phyloP scores from a whole-genome alignment of 345 rosid species.

The Dipteronia sinensis region DNA sequence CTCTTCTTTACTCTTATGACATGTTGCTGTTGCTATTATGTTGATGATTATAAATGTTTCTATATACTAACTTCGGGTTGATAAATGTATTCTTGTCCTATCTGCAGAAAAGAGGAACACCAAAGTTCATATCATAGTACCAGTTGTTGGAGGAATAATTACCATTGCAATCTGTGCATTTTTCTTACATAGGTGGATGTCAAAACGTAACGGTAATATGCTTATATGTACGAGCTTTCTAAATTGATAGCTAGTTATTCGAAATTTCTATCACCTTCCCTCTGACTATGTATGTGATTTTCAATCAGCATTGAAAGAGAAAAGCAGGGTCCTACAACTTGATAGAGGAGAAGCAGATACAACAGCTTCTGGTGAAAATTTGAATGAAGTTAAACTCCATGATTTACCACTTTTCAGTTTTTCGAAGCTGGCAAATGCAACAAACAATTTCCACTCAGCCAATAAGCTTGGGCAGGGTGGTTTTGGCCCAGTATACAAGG shows the following conservation, averaged over 20 bases:
- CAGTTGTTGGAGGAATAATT: not conserved
- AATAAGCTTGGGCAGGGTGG: slow-evolving; percentile 46
- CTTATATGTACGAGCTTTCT: not conserved
- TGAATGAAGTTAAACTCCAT: slow-evolving; percentile 13
- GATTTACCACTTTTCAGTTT: slow-evolving; percentile 32
- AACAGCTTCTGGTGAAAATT: not conserved
- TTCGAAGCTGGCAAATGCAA: slow-evolving; percentile 27
- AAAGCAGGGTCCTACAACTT: not conserved
- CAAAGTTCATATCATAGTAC: not conserved
- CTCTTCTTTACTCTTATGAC: no score
- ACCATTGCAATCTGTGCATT: not conserved
- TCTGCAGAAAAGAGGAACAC: not conserved
- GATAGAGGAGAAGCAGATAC: not conserved
- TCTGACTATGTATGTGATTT: not conserved
- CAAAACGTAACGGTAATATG: slow-evolving; percentile 2
- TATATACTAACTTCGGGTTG: not conserved
- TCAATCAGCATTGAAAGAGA: not conserved
- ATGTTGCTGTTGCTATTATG: no score
- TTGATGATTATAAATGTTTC: not conserved
- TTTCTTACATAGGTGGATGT: not conserved
- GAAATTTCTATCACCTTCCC: not conserved
- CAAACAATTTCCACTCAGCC: slow-evolving; percentile 25
- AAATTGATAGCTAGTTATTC: not conserved
- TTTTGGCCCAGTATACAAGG: slow-evolving; percentile 47
- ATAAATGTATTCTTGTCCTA: not conserved